Conservation (phyloP, 129 eudicot species). For the Flaveria bidentis region DNA sequence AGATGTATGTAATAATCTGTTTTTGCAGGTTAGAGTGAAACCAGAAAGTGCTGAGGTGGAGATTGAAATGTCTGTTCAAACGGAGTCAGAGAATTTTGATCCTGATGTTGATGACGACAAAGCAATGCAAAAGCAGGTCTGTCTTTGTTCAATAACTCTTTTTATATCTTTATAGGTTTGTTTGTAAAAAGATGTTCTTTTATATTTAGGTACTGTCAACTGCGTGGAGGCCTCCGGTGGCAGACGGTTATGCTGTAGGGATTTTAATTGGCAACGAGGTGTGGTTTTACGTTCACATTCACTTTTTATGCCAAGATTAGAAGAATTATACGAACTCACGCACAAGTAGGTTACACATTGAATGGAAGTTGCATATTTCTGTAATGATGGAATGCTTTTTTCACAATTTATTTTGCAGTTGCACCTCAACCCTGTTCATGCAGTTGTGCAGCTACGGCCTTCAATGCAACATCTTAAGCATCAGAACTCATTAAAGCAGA, state of each 20-base stretch:
- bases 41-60: slow-evolving; percentile 62
- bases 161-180: background rate
- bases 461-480: slow-evolving; percentile 61
- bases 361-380: background rate
- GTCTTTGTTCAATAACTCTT: background rate
- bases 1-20: slow-evolving; percentile 15
- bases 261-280: slow-evolving; percentile 73
- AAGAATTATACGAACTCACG: background rate
- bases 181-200: slow-evolving; percentile 16
- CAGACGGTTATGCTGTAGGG: slow-evolving; percentile 66
- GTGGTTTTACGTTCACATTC: slow-evolving; percentile 28
- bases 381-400: slow-evolving; percentile 19
- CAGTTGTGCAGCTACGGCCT: slow-evolving; percentile 93
- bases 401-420: slow-evolving; percentile 65
- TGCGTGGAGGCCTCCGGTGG: slow-evolving; percentile 48
- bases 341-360: slow-evolving; percentile 10
- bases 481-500: slow-evolving; percentile 38
- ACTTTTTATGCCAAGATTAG: slow-evolving; percentile 4
- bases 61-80: slow-evolving; percentile 64
- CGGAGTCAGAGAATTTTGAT: slow-evolving; percentile 66
- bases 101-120: slow-evolving; percentile 34
- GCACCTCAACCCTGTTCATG: slow-evolving; percentile 77
- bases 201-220: slow-evolving; percentile 61
- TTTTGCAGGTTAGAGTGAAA: slow-evolving; percentile 73
- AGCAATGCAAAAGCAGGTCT: slow-evolving; percentile 72